Evolutionary conservation across 495 filamentous ascomycete genomes (phyloP).

Genomic region (Lindgomyces ingoldianus): DNA sequence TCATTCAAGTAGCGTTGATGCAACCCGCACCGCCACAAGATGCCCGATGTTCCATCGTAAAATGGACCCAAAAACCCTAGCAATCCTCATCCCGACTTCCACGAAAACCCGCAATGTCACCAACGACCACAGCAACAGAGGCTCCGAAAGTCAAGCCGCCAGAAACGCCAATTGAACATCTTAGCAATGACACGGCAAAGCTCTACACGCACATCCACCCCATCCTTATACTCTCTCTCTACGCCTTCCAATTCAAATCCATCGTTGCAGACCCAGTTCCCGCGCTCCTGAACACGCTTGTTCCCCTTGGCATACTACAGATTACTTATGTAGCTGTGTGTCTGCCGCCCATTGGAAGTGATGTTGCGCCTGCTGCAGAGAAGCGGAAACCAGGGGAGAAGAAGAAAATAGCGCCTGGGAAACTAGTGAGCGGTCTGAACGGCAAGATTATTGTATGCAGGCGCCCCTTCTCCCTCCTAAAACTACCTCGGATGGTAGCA

Average conservation of each 20-base stretch:
- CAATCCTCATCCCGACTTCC: neutral
- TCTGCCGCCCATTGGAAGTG: conserved; percentile 62
- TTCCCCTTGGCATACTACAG: conserved; percentile 66
- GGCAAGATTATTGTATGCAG: conserved; percentile 44
- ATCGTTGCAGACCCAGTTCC: conserved; percentile 72
- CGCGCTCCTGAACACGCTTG: conserved; percentile 62
- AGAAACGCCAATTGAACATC: conserved; percentile 49
- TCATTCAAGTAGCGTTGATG: too few species aligned
- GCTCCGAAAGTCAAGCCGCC: conserved; percentile 18
- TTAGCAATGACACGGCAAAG: conserved; percentile 51
- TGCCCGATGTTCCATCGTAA: neutral
- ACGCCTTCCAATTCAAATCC: conserved; percentile 60
- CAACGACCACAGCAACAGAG: neutral
- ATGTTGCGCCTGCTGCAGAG: conserved; percentile 23
- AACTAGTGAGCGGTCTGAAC: conserved; percentile 27
- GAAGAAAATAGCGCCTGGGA: conserved; percentile 36
- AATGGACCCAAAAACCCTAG: neutral
- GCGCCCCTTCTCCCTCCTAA: neutral
- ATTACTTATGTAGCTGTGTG: conserved; percentile 68
- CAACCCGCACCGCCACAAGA: neutral
- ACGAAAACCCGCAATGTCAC: neutral
- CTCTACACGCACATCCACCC: conserved; percentile 66
- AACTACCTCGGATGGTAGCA: too few species aligned
- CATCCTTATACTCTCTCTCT: conserved; percentile 61
- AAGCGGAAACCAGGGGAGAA: conserved; percentile 42